Conservation (phyloP, 2,329 filamentous ascomycete species). For the Scytalidium sp. region DNA sequence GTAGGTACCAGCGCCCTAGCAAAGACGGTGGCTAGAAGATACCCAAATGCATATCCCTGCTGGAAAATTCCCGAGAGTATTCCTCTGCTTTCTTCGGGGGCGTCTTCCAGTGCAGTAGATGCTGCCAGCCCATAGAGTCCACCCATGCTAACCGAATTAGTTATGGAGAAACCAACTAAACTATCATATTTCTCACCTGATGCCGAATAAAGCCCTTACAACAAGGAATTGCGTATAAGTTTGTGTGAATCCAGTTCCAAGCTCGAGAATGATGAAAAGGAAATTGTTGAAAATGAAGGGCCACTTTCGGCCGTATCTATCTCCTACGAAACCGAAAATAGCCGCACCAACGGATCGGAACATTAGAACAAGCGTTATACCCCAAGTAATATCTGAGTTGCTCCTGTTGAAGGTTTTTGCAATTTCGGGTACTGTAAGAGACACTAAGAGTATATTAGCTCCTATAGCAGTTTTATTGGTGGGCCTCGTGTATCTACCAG, state of each 20-base stretch:
- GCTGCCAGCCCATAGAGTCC: conserved; percentile 59
- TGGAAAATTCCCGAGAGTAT: conserved; percentile 23
- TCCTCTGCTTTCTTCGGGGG: conserved; percentile 21
- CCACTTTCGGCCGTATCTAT: conserved; percentile 78
- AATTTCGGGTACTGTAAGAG: no score
- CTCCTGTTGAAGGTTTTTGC: conserved; percentile 64
- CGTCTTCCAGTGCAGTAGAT: conserved; percentile 60
- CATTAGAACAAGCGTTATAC: conserved; percentile 48
- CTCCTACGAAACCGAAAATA: conserved; percentile 71
- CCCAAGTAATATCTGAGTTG: conserved; percentile 39
- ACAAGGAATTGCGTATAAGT: conserved; percentile 55
- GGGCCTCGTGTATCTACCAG: no score
- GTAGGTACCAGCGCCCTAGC: conserved; percentile 72
- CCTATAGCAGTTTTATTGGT: no score
- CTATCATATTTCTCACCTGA: no score
- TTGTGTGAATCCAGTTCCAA: conserved; percentile 33
- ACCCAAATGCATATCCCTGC: conserved; percentile 22
- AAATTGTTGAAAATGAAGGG: conserved; percentile 81
- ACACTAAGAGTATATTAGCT: no score
- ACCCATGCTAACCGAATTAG: no score
- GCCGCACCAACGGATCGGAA: conserved; percentile 73
- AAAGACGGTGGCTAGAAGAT: conserved; percentile 21
- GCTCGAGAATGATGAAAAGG: conserved; percentile 66
- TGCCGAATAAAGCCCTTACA: conserved; percentile 69
- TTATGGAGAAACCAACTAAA: conserved; percentile 69